phyloP scores from a whole-genome alignment of 371 early-diverging fungal genomes.

The Mortierella sp. region DNA sequence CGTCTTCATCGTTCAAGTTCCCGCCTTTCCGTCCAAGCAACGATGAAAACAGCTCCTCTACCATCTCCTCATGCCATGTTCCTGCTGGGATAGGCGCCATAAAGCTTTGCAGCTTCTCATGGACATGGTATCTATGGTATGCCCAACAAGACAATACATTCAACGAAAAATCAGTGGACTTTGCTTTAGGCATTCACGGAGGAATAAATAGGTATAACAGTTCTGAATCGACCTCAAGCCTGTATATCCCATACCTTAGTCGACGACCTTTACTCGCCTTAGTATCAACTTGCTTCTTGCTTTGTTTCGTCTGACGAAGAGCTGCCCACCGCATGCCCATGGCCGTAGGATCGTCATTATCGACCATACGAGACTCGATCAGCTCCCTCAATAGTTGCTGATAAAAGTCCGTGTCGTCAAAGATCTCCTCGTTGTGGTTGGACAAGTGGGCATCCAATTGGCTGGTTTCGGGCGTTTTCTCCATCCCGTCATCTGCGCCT shows the following conservation, averaged over 20 bases:
- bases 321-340: constrained; percentile 88
- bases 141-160: no score
- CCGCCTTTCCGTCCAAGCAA: constrained; percentile 78
- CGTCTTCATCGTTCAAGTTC: constrained; percentile 36
- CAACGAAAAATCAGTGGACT: no score
- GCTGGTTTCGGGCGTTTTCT: constrained; percentile 33
- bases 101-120: constrained; percentile 94
- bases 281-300: constrained; percentile 85
- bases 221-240: neutral
- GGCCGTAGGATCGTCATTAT: constrained; percentile 83
- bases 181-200: no score
- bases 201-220: no score
- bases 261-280: constrained; percentile 94
- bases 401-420: constrained; percentile 96
- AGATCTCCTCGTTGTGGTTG: constrained; percentile 86
- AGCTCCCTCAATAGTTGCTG: constrained; percentile 91
- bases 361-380: constrained; percentile 91
- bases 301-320: constrained; percentile 73
- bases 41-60: constrained; percentile 86
- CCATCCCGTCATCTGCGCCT: constrained; percentile 33
- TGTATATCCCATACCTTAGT: constrained; percentile 63
- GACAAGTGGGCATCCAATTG: constrained; percentile 72
- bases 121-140: constrained; percentile 80
- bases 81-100: constrained; percentile 93
- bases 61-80: constrained; percentile 92